Percentiles rank a stretch among this genome's conserved stretches.
phyloP scores from a whole-genome alignment of 345 rosid genomes.

The Eutrema heterophyllum region DNA sequence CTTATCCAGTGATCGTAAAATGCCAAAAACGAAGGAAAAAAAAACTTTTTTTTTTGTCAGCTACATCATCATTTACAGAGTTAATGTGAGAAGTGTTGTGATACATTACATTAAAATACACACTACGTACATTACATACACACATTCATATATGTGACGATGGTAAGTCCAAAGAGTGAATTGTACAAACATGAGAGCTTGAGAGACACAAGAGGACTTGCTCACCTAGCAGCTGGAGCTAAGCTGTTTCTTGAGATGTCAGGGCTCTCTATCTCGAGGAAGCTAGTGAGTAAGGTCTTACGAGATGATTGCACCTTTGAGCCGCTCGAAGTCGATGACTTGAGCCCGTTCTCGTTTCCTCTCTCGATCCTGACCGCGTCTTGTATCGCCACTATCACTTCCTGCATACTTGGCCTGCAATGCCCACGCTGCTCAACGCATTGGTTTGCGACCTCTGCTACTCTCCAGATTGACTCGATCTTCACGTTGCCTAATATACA shows the following conservation, averaged over 20 bases:
- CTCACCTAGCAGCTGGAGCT: conserved; percentile 73
- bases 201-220: conserved; percentile 6
- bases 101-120: neutral
- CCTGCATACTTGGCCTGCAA: conserved; percentile 85
- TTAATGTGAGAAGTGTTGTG: neutral
- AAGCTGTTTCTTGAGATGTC: conserved; percentile 65
- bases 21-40: neutral
- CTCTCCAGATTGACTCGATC: conserved; percentile 84
- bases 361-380: conserved; percentile 81
- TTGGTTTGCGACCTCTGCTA: conserved; percentile 81
- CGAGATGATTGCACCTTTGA: conserved; percentile 70
- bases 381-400: conserved; percentile 71
- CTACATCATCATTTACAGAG: neutral
- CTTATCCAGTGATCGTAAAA: neutral
- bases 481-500: conserved; percentile 51
- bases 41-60: neutral
- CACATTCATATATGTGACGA: neutral
- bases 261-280: conserved; percentile 87
- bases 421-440: conserved; percentile 71
- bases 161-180: neutral
- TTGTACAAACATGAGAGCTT: neutral
- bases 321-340: conserved; percentile 32
- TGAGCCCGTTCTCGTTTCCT: conserved; percentile 41
- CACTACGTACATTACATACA: neutral
- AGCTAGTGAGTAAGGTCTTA: conserved; percentile 81